Evolutionary conservation across 768 basidiomycete genomes (phyloP), one percentile per base, ranked within the genome.

Genomic region (Mycena galopus): DNA sequence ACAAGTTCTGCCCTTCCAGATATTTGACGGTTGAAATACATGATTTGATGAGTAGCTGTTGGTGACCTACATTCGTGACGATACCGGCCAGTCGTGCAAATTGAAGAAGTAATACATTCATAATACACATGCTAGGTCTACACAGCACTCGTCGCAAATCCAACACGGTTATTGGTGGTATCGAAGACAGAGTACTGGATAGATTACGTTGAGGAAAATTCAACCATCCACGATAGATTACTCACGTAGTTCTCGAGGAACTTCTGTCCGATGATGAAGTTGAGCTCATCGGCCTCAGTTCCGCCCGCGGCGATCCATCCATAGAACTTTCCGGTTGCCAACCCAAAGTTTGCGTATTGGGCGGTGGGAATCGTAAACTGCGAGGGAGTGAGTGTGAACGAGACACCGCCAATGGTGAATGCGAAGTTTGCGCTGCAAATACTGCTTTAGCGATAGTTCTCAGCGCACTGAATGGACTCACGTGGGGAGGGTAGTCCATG

Each of bases 181-280:
- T 67, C 66, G 32, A 57, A 66, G 8, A 37, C 65, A 21, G 65
- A 39, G 65, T 66, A 66, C 61, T 63, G 29, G 44, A 44, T 3
- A 19, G 50, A 30, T 63, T n/a, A 42, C 23, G 30, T 33, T 29
- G 30, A 42, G 47, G 32, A 50, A 17, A 63, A 27, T 27, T 42
- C 30, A 51, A 30, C 32, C 53, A 17, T 2, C 25, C 16, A 23
- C 25, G 53, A 55, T 7, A 33, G 44, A 21, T n/a, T 21, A 23
- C 50, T 37, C 23, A 53, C 50, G 66, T 44, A 67, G 56, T 35
- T 32, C 57, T 67, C 66, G 21, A 67, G 23, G 66, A 67, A 67
- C 30, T 33, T 59, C 56, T 50, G 32, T 42, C 66, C 66, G 8
- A 58, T 47, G 57, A 67, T 67, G 44, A 50, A 47, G 57, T 67